These are phyloP conservation scores for Taxawa tesnikishii DNA, from an alignment of 2,329 filamentous ascomycete genomes.

Conservation along the genomic window DNA sequence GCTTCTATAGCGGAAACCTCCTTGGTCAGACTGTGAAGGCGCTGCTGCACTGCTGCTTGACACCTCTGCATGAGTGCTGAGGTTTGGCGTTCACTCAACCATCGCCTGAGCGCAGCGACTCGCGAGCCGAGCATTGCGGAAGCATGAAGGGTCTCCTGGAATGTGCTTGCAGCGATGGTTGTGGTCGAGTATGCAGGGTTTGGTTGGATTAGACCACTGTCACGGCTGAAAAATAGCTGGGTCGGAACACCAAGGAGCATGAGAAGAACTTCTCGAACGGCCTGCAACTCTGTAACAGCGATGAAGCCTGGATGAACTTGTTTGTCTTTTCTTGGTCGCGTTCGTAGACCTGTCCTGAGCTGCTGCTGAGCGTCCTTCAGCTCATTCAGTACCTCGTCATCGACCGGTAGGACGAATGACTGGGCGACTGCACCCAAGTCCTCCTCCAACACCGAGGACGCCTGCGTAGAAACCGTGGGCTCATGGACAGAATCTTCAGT, in stretches of 20 bases:
- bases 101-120: constrained; percentile 36
- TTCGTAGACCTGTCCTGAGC: no score
- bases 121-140: constrained; percentile 37
- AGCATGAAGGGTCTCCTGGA: constrained; percentile 27
- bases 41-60: constrained; percentile 47
- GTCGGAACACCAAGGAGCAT: constrained; percentile 75
- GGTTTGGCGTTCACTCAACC: constrained; percentile 24
- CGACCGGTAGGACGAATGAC: constrained; percentile 16
- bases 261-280: constrained; percentile 66
- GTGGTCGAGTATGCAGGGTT: constrained; percentile 4
- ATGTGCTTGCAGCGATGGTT: constrained; percentile 12
- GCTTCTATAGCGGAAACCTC: constrained; percentile 48
- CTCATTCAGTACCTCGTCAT: constrained; percentile 19
- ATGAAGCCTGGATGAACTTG: background rate
- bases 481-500: constrained; percentile 16
- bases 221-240: constrained; percentile 47
- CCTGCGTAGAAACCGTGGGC: constrained; percentile 16
- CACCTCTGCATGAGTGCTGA: constrained; percentile 53
- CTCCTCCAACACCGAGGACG: constrained; percentile 25
- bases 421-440: constrained; percentile 22
- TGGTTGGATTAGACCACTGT: constrained; percentile 12
- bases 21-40: constrained; percentile 46
- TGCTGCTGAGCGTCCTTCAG: constrained; percentile 18
- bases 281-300: constrained; percentile 55
- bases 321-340: no score